Evolutionary conservation across 2,329 filamentous ascomycete genomes (phyloP).

Genomic region (Phaeophleospora eucalypticola): DNA sequence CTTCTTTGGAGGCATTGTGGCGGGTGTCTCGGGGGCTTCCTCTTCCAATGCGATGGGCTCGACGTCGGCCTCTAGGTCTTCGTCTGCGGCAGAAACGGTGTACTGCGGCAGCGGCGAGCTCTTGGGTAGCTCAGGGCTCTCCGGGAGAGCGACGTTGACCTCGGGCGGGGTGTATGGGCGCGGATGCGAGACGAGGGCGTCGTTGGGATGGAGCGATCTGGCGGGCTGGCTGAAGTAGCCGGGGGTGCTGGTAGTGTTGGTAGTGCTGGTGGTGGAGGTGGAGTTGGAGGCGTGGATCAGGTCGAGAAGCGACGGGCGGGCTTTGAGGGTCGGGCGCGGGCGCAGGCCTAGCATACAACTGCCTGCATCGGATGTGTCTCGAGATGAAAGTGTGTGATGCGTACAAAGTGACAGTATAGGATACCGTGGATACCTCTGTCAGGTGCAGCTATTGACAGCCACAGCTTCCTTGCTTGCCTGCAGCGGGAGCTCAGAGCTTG

Average conservation of each 20-base stretch:
- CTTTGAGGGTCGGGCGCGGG: conserved; percentile 56
- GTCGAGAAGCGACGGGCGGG: conserved; percentile 60
- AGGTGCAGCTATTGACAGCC: not conserved
- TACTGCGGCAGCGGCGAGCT: conserved; percentile 5
- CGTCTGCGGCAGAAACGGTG: conserved; percentile 6
- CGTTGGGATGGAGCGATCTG: conserved; percentile 1
- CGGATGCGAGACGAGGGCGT: conserved; percentile 7
- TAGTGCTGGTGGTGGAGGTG: conserved; percentile 1
- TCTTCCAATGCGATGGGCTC: conserved; percentile 11
- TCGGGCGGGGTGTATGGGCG: conserved; percentile 15
- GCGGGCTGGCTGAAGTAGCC: not conserved
- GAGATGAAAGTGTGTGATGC: not conserved
- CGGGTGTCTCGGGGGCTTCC: conserved; percentile 11
- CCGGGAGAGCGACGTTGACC: conserved; percentile 18
- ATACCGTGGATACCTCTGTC: not conserved
- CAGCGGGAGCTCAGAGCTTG: not conserved
- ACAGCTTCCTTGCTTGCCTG: not conserved
- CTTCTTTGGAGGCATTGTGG: conserved; percentile 26
- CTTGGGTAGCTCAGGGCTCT: conserved; percentile 13
- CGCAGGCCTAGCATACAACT: conserved; percentile 48
- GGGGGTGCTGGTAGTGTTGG: no score
- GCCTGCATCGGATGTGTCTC: not conserved
- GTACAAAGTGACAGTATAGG: not conserved
- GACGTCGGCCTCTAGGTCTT: conserved; percentile 12
- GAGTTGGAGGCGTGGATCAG: conserved; percentile 48